phyloP scores from a whole-genome alignment of 495 filamentous ascomycete species.

The Hypoxylon subgilvum region DNA sequence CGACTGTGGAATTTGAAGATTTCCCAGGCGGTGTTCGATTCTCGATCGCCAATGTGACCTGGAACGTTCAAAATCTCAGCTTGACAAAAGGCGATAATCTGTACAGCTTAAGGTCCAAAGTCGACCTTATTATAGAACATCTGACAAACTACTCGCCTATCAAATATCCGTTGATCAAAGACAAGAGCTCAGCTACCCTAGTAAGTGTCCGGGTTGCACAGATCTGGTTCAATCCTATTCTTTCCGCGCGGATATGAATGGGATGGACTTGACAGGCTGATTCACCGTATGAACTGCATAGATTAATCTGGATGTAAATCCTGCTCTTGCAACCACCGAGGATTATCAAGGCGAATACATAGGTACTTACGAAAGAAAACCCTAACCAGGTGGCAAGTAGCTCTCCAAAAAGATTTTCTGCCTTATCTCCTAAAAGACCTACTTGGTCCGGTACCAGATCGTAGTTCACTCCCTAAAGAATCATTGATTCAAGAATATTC shows the following conservation, averaged over 20 bases:
- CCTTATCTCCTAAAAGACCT: no score
- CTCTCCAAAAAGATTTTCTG: no score
- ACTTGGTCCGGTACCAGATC: no score
- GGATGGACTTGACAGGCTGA: no score
- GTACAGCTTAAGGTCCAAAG: slow-evolving; percentile 6
- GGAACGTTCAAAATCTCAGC: slow-evolving; percentile 1
- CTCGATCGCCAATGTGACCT: slow-evolving; percentile 22
- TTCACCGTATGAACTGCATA: background rate
- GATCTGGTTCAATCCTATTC: background rate
- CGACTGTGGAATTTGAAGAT: slow-evolving; percentile 22
- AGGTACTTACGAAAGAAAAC: slow-evolving; percentile 7
- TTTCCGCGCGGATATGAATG: background rate
- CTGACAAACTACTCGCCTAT: slow-evolving; percentile 12
- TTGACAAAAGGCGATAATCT: slow-evolving; percentile 2
- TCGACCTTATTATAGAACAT: slow-evolving; percentile 11
- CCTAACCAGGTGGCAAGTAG: slow-evolving; percentile 8
- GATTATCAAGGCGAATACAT: slow-evolving; percentile 11
- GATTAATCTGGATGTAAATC: slow-evolving; percentile 19
- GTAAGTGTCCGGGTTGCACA: no score
- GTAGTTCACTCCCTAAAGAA: no score
- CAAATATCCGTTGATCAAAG: slow-evolving; percentile 16
- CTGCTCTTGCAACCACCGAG: slow-evolving; percentile 1
- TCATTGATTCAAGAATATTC: background rate
- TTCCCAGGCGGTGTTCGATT: slow-evolving; percentile 13
- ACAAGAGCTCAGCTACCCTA: slow-evolving; percentile 11